phyloP scores from a whole-genome alignment of 768 basidiomycete genomes.

The Epithele typhae region DNA sequence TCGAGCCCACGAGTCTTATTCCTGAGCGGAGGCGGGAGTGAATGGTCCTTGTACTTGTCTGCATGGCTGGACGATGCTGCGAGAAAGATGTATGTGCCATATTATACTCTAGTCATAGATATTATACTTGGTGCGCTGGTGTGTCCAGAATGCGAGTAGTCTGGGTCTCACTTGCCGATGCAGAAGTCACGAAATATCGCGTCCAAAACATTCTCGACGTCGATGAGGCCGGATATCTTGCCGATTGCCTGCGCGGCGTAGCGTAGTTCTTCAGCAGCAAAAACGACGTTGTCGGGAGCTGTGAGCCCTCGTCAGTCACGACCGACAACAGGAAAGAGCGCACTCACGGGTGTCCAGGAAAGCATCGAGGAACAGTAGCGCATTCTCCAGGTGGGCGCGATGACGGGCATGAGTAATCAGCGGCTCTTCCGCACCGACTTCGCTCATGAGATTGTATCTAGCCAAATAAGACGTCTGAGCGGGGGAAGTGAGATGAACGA shows the following conservation, averaged over 20 bases:
- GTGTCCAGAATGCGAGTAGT: no score
- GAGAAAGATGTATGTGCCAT: no score
- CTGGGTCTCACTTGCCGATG: constrained; percentile 66
- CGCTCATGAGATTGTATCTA: constrained; percentile 14
- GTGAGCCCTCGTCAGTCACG: background rate
- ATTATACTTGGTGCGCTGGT: no score
- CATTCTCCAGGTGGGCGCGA: constrained; percentile 67
- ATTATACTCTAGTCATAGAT: no score
- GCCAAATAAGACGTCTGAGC: background rate
- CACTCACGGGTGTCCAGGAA: constrained; percentile 48
- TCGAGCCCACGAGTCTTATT: no score
- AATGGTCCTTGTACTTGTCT: no score
- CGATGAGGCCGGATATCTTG: constrained; percentile 74
- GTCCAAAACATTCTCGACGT: constrained; percentile 80
- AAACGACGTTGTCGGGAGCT: constrained; percentile 70
- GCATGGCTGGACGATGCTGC: no score
- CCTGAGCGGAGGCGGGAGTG: no score
- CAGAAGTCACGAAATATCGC: constrained; percentile 84
- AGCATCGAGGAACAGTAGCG: constrained; percentile 55
- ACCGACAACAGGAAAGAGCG: background rate
- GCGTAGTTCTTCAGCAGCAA: constrained; percentile 83
- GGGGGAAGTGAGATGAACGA: background rate
- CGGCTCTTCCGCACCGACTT: constrained; percentile 33
- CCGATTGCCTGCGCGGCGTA: constrained; percentile 85
- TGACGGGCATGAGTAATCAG: constrained; percentile 80